Conservation (phyloP, 257 asterid species). For the Solanum sejunctum region DNA sequence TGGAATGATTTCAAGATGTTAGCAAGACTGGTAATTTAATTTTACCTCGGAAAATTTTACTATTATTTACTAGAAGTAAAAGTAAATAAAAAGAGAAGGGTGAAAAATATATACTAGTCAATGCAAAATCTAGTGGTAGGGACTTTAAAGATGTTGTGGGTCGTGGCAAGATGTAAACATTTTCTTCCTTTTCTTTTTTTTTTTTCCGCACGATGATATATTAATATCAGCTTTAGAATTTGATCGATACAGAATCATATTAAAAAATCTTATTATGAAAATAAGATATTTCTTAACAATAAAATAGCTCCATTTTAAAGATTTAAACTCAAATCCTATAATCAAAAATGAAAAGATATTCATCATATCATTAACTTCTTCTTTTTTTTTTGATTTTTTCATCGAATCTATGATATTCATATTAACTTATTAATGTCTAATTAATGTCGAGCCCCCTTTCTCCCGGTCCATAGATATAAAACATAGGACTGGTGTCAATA, state of each 20-base stretch:
- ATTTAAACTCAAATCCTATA: neutral
- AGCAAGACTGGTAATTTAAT: neutral
- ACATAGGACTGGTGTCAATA: too few relatives aligned
- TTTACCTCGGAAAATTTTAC: neutral
- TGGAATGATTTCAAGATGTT: neutral
- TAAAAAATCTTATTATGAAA: neutral
- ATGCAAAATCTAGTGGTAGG: conserved; percentile 3
- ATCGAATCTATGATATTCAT: rapidly evolving
- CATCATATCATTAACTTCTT: neutral
- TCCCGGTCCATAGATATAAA: too few relatives aligned
- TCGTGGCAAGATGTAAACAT: neutral
- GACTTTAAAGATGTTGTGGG: neutral
- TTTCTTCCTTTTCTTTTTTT: neutral
- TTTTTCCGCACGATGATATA: neutral
- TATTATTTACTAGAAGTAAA: neutral
- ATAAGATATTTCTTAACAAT: neutral
- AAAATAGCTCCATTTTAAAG: too few relatives aligned
- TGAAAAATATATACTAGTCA: neutral
- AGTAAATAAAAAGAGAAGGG: neutral
- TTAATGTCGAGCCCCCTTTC: too few relatives aligned
- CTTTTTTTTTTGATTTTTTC: neutral
- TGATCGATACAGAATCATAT: neutral
- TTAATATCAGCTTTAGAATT: neutral
- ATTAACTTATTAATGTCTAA: neutral
- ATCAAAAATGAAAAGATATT: neutral